phyloP scores from a whole-genome alignment of 192 early-diverging fungal species.

The Backusella westeae region DNA sequence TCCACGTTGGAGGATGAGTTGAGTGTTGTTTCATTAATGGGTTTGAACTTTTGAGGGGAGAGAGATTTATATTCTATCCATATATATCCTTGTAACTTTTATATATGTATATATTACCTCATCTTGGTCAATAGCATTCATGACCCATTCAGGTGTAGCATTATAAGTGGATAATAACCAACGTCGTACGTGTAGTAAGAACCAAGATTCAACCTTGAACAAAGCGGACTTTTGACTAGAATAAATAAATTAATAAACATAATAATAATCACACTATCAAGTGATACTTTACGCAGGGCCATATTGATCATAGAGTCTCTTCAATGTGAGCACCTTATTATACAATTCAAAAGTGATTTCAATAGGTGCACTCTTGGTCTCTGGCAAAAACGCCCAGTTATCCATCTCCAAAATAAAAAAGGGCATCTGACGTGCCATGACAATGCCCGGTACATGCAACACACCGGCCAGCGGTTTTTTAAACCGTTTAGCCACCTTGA shows the following conservation, averaged over 20 bases:
- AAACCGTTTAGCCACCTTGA: constrained; percentile 18
- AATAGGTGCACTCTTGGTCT: constrained; percentile 43
- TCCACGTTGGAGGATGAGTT: constrained; percentile 80
- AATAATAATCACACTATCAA: not conserved
- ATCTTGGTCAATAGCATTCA: constrained; percentile 64
- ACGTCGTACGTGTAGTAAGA: constrained; percentile 63
- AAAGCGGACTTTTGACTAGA: constrained; percentile 35
- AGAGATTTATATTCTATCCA: not conserved
- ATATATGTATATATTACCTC: constrained; percentile 37
- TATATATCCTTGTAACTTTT: not conserved
- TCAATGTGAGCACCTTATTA: constrained; percentile 46
- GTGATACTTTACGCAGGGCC: constrained; percentile 38
- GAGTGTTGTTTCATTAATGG: constrained; percentile 46
- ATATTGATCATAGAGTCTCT: constrained; percentile 45
- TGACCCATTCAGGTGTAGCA: constrained; percentile 71
- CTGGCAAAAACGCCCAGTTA: constrained; percentile 47
- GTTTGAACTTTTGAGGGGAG: constrained; percentile 43
- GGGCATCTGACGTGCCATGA: constrained; percentile 48
- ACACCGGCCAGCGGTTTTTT: constrained; percentile 7
- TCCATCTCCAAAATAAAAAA: constrained; percentile 56
- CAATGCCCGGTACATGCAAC: constrained; percentile 41
- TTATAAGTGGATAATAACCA: constrained; percentile 63
- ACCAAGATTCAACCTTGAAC: constrained; percentile 73
- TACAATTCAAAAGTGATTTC: constrained; percentile 54
- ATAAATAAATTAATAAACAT: not conserved